A percentile compares a stretch with the other conserved stretches of the same genome.
Evolutionary conservation across 768 basidiomycete genomes (phyloP).

Genomic region (Russula brevipes): DNA sequence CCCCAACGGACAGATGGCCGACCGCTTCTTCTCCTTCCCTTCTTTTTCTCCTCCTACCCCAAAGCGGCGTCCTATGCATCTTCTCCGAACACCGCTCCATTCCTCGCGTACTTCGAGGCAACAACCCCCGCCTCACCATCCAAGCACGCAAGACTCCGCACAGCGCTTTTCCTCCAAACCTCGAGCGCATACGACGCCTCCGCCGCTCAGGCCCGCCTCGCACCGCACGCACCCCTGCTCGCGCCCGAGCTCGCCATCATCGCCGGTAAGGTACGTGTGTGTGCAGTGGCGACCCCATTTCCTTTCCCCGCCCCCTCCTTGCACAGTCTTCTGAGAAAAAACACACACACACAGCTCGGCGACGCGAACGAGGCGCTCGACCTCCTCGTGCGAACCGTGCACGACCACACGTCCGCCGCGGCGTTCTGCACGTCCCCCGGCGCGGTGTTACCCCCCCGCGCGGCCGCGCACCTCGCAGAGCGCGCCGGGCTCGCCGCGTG

Average conservation of each 20-base stretch:
- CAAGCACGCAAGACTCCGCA: conserved; percentile 69
- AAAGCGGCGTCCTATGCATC: conserved; percentile 32
- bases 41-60: neutral
- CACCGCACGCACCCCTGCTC: conserved; percentile 48
- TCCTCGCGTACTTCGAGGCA: conserved; percentile 73
- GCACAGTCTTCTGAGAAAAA: neutral
- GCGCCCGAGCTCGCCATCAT: conserved; percentile 73
- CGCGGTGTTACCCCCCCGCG: conserved; percentile 58
- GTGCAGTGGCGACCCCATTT: neutral
- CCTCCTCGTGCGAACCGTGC: conserved; percentile 61
- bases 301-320: conserved; percentile 7
- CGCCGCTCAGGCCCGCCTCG: conserved; percentile 41
- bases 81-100: conserved; percentile 36
- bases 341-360: conserved; percentile 37
- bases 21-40: neutral
- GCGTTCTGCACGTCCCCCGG: conserved; percentile 82
- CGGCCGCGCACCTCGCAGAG: conserved; percentile 48
- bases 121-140: conserved; percentile 74
- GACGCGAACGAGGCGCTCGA: conserved; percentile 61
- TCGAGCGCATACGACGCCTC: conserved; percentile 62
- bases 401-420: conserved; percentile 75
- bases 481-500: conserved; percentile 41
- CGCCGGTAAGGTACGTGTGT: conserved; percentile 58
- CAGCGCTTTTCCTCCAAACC: conserved; percentile 74
- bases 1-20: neutral